Base-by-base conservation (phyloP, 75 land plant species). In the Pinus taeda region DNA sequence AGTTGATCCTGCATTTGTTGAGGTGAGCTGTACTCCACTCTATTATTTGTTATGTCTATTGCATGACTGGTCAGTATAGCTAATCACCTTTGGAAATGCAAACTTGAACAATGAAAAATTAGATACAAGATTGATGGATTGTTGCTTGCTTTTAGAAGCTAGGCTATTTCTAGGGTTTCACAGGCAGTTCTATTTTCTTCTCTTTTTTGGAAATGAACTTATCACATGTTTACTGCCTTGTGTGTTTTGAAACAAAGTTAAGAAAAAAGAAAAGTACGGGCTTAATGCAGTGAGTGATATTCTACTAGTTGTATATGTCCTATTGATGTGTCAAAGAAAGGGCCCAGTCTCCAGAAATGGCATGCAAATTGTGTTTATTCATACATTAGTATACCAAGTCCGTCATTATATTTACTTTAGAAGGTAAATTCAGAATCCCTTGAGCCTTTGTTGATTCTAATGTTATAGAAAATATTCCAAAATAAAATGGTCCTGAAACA, bases 1-100 rank as follows among this genome's bases (percentile, higher is more conserved):
- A 13, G 93, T 88, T 36, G 78, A 91, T 63, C 87, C 93, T 65
- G 13, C 73, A 45, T 81, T 75, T 29, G 88, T 90, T 13, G 64
- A 90, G 83, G 92, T 90, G 76, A 57, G 26, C 22, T 57, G 55
- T 58, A 30, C 57, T 78, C 8, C 37, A 53, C 65, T 56, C 39
- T 73, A 4, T 73, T 73, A 56, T 57, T 39, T 71, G 6, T 71
- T 57, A 70, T 30, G 4, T 18, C 18, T 71, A 11, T 8, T 66
- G 9, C 49, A 76, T 65, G 72, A 45, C 39, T 62, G 61, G 58
- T 21, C 21, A 21, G 18, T 59, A 70, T 45, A 59, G 15, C 55
- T 15, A 64, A 4, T 36, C 15, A 53, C 1, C 57, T 20, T 26
- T 55, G 55, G 55, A 49, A 49, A 11, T 3, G 12, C 55, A 49